phyloP scores from a whole-genome alignment of 1,139 yeast species.

The Blastobotrys indianensis region DNA sequence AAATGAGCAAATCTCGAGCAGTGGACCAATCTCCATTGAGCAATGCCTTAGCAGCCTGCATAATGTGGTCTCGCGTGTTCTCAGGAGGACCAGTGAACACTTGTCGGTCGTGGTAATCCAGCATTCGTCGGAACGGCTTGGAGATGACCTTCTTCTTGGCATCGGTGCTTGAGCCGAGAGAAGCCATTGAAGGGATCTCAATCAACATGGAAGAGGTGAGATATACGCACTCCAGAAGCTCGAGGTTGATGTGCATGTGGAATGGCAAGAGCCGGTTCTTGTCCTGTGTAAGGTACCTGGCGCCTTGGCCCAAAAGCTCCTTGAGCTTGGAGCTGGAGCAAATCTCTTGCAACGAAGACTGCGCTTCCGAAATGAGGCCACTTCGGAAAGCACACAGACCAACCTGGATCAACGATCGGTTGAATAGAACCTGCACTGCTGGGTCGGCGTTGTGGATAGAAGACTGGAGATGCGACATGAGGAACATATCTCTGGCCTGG shows the following conservation, averaged over 20 bases:
- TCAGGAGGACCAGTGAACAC: constrained; percentile 98
- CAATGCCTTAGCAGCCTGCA: constrained; percentile 88
- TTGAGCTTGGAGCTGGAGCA: constrained; percentile 81
- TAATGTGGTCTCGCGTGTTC: constrained; percentile 87
- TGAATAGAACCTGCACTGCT: constrained; percentile 81
- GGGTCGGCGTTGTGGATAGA: constrained; percentile 82
- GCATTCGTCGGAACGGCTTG: constrained; percentile 85
- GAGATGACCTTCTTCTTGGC: constrained; percentile 61
- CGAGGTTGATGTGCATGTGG: constrained; percentile 97
- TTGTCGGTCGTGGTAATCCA: constrained; percentile 92
- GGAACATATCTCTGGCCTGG: constrained; percentile 81
- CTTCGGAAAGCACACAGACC: constrained; percentile 94
- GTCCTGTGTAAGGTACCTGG: constrained; percentile 51
- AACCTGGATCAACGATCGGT: constrained; percentile 91
- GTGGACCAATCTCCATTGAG: constrained; percentile 86
- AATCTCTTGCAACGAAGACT: constrained; percentile 81
- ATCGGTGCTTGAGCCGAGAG: constrained; percentile 45
- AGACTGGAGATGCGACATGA: constrained; percentile 77
- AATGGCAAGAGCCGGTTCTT: constrained; percentile 88
- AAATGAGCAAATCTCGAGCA: constrained; percentile 63
- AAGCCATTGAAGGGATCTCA: constrained; percentile 86
- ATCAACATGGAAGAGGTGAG: constrained; percentile 84
- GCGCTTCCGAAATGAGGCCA: constrained; percentile 82
- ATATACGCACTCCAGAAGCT: constrained; percentile 89
- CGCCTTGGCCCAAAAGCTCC: constrained; percentile 93